Base-by-base conservation (phyloP, 441 rosid species). In the Eruca vesicaria region DNA sequence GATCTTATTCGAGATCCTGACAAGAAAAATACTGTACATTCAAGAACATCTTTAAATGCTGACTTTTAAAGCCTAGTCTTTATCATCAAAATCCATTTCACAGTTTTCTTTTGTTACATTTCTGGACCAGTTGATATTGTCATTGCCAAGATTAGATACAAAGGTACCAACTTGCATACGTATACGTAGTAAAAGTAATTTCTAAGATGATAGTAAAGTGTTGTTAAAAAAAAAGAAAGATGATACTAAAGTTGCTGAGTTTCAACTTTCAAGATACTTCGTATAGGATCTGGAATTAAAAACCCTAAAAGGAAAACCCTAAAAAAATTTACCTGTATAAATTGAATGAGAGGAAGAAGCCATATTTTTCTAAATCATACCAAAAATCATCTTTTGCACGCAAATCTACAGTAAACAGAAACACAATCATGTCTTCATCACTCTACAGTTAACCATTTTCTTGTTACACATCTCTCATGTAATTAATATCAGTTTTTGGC, bases 281-380 rank as follows among this genome's bases (percentile, higher is more conserved):
- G 28, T 29, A 32, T 43, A 15, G 28, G 63, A 77, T 77, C 66
- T 58, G 20, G 16, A 76, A 76, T 31, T 63, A 18, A 32, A 66
- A 71, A 58, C 80, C 76, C 76, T 70, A 45, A 71, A 45, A 56
- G n/a, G 26, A 32, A 66, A 71, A 58, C 80, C 76, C 76, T 70
- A 45, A 71, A 45, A 56, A 53, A 7, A 10, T 38, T 73, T 12
- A 16, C 32, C 16, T 68, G 78, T 48, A 26, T 45, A 45, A 45
- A 35, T 23, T 68, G 68, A 68, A 29, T 16, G 63, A 60, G 66
- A 60, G 66, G 28, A 9, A 66, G 28, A 48, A 45, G 26, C 3
- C 5, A 23, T 74, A 8, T 32, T 23, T 50, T 41, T 33, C 53
- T 33, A 16, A 32, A 32, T 66, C 63, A 75, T 20, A 33, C 16